phyloP scores from a whole-genome alignment of 2,329 filamentous ascomycete species.

The Trichoderma hamatum region DNA sequence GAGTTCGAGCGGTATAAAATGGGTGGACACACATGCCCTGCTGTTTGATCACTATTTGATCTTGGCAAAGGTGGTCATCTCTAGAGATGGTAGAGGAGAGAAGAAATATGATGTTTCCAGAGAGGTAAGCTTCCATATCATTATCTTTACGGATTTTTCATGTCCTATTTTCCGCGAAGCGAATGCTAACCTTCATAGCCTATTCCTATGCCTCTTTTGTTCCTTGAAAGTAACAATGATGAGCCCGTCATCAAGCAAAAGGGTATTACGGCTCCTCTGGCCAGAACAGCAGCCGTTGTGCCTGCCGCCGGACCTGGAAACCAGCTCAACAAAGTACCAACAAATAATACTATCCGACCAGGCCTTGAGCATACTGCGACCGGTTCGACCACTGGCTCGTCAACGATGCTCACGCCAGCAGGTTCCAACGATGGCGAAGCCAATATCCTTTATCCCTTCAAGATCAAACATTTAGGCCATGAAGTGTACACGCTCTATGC shows the following conservation, averaged over 20 bases:
- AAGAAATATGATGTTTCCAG: slow-evolving; percentile 95
- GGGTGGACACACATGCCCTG: slow-evolving; percentile 91
- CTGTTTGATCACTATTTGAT: slow-evolving; percentile 97
- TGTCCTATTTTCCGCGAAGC: neutral
- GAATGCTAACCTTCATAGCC: slow-evolving; percentile 53
- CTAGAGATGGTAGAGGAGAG: slow-evolving; percentile 69
- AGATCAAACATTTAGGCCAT: slow-evolving; percentile 91
- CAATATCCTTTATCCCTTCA: slow-evolving; percentile 90
- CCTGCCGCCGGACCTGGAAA: slow-evolving; percentile 62
- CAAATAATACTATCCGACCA: slow-evolving; percentile 57
- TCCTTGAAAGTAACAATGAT: slow-evolving; percentile 90
- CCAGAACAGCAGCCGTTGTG: slow-evolving; percentile 62
- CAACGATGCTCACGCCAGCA: slow-evolving; percentile 44
- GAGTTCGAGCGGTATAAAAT: slow-evolving; percentile 85
- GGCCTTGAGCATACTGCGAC: slow-evolving; percentile 70
- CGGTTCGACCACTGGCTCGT: slow-evolving; percentile 63
- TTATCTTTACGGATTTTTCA: no score
- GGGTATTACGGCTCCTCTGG: slow-evolving; percentile 66
- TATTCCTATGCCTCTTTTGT: slow-evolving; percentile 94
- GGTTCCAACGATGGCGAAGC: slow-evolving; percentile 71
- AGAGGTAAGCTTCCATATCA: slow-evolving; percentile 58
- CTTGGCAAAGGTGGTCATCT: slow-evolving; percentile 75
- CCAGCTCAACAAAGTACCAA: slow-evolving; percentile 59
- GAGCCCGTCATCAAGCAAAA: slow-evolving; percentile 85
- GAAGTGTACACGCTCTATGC: slow-evolving; percentile 93